These are phyloP conservation scores for Endoconidiophora laricicola DNA, from an alignment of 2,329 filamentous ascomycete species.

Conservation along the genomic window DNA sequence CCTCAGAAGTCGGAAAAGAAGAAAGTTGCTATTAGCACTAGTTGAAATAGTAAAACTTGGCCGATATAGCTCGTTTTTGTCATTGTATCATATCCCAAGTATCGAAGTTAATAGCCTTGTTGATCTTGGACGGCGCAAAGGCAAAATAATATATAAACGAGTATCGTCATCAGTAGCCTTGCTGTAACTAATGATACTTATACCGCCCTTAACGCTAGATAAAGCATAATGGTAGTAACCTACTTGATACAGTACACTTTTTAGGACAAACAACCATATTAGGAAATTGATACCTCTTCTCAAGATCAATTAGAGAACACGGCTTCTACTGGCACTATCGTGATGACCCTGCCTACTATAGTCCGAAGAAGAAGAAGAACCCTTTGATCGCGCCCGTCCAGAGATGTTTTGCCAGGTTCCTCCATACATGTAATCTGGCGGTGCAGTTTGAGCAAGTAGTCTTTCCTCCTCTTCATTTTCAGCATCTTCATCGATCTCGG, in stretches of 20 bases:
- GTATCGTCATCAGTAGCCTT: too few relatives aligned
- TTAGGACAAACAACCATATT: not conserved
- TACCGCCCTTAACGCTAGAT: too few relatives aligned
- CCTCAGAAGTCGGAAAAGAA: constrained; percentile 19
- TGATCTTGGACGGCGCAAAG: too few relatives aligned
- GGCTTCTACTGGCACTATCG: not conserved
- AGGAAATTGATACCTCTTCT: not conserved
- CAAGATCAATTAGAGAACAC: not conserved
- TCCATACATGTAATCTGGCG: constrained; percentile 24
- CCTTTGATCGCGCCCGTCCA: constrained; percentile 5
- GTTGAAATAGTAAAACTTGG: not conserved
- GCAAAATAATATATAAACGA: too few relatives aligned
- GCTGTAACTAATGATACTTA: not conserved
- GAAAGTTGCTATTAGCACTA: constrained; percentile 24
- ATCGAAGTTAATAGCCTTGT: not conserved
- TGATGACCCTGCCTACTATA: not conserved
- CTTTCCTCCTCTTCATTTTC: constrained; percentile 91
- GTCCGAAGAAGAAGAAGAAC: not conserved
- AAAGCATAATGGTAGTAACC: not conserved
- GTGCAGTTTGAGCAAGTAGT: constrained; percentile 74
- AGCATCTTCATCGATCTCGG: constrained; percentile 71
- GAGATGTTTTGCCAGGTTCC: constrained; percentile 6
- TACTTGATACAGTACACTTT: not conserved
- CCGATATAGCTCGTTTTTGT: not conserved
- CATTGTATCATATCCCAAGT: too few relatives aligned